Percentiles rank a stretch among this genome's conserved stretches.
These are phyloP conservation scores for Prunus mongolica DNA, from an alignment of 306 rosid species.

Conservation along the genomic window DNA sequence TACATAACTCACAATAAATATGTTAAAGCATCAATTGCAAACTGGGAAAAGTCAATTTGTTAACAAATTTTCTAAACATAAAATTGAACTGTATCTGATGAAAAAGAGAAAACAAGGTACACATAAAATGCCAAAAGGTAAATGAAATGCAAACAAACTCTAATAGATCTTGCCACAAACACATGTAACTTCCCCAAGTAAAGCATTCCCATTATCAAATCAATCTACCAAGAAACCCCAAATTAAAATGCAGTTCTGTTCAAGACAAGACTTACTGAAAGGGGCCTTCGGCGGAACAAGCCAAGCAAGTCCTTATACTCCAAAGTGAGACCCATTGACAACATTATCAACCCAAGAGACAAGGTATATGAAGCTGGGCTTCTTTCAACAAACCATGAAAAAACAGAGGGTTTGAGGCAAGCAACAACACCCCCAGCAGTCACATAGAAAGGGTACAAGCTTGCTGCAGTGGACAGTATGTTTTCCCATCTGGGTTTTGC, in stretches of 20 bases:
- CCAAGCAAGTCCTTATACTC: constrained; percentile 31
- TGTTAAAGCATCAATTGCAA: background rate
- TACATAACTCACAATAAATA: background rate
- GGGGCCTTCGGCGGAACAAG: constrained; percentile 30
- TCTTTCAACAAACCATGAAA: constrained; percentile 37
- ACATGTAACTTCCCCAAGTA: background rate
- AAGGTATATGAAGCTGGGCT: constrained; percentile 34
- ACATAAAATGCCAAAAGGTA: background rate
- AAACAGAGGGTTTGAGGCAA: constrained; percentile 38
- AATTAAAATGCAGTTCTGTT: background rate
- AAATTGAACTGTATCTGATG: background rate
- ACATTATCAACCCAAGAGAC: constrained; percentile 41
- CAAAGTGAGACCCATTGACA: constrained; percentile 45
- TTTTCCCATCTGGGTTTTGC: constrained; percentile 28
- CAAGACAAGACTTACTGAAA: constrained; percentile 24
- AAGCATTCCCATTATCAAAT: background rate
- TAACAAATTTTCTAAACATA: background rate
- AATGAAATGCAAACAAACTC: background rate
- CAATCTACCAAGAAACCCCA: background rate
- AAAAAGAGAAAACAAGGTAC: background rate
- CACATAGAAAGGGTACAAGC: constrained; percentile 43
- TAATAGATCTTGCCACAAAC: background rate
- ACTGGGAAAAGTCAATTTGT: background rate
- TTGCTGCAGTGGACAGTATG: constrained; percentile 31
- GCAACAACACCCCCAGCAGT: constrained; percentile 40